Evolutionary conservation across 148 eudicot genomes (phyloP), one percentile per base, ranked within the genome.

Genomic region (Cornus kousa): DNA sequence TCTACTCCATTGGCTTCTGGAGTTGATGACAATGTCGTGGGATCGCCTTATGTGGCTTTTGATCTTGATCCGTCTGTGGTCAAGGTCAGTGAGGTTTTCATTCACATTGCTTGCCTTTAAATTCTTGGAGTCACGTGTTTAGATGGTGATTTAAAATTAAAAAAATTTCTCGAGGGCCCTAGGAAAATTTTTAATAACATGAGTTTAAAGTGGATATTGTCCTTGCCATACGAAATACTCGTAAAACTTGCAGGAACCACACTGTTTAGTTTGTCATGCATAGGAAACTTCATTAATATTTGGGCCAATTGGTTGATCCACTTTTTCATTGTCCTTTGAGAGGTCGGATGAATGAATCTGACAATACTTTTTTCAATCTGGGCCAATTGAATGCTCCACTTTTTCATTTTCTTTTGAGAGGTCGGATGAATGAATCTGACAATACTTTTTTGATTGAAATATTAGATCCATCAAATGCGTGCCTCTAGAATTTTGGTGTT

Each of bases 41-140:
- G 95, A 82, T 89, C 92, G 94, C 99, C 98, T 24, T 96, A 83
- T 84, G 93, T 96, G 68, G 97, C 93, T 82, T 96, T 96, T 87
- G 99, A 96, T 90, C 89, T 89, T 75, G 91, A 96, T 80, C 98
- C 86, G 62, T 88, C 93, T 53, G 94, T 93, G 55, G 99, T 96
- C 33, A 89, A 96, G 97, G 99, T 92, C 81, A 71, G 82, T 87
- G 81, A 22, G 16, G 24, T 70, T 20, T 74, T 24, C 62, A 60
- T 59, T 48, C 23, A 62, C 19, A 5, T 62, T 62, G 22, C 23
- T 32, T 2, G 14, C 3, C 32, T n/a, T 28, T 5, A 32, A 31
- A 5, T 69, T 53, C 28, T 68, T 50, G 50, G 35, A n/a, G 16
- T 33, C 2, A 19, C 16, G 12, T 68, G 31, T 1, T 5, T 5